Evolutionary conservation across 1,139 yeast species (phyloP), one percentile per base, ranked within the genome.

Genomic region (Protomyces pachydermus): DNA sequence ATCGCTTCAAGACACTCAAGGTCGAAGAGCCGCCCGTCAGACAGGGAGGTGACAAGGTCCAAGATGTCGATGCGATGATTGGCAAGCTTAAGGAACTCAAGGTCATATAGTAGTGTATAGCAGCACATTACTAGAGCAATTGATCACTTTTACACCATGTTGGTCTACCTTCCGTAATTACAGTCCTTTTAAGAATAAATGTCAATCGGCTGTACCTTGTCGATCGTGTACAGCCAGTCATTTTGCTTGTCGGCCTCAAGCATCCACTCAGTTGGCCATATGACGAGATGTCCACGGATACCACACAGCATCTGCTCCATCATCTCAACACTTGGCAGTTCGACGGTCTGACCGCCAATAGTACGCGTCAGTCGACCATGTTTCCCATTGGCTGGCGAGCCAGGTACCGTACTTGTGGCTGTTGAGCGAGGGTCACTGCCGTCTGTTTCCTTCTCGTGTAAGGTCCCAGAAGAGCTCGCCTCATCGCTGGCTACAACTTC

Each of bases 201-300:
- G 74, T 93, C 98, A 66, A 93, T 84, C 1, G 99, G 99, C 9
- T 98, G 97, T 55, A 93, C 79, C 72, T 96, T 84, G 73, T 93
- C 99, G 63, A 95, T 86, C 70, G 87, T 89, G 78, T 90, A 91
- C 74, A 91, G 91, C 98, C 98, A 93, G 72, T 95, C 93, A 28
- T 68, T 67, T 68, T 74, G 71, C 65, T 91, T 96, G 58, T 91
- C 82, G 74, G 93, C 98, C 67, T 85, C 82, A 71, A 83, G 79
- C 60, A 95, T 80, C 98, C 98, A 95, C 67, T 90, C 91, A 0
- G 89, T 81, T 0, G 98, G 98, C 79, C 91, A 93, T 34, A 86
- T 73, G 3, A 95, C 98, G 71, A 95, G 77, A 72, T 93, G 88
- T 2, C 99, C 99, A 66, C 86, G 87, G n/a, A 93, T 79, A 66